Percentiles rank a stretch among this genome's conserved stretches.
These are phyloP conservation scores for Scleroderma citrinum DNA, from an alignment of 768 basidiomycete species.

Conservation along the genomic window DNA sequence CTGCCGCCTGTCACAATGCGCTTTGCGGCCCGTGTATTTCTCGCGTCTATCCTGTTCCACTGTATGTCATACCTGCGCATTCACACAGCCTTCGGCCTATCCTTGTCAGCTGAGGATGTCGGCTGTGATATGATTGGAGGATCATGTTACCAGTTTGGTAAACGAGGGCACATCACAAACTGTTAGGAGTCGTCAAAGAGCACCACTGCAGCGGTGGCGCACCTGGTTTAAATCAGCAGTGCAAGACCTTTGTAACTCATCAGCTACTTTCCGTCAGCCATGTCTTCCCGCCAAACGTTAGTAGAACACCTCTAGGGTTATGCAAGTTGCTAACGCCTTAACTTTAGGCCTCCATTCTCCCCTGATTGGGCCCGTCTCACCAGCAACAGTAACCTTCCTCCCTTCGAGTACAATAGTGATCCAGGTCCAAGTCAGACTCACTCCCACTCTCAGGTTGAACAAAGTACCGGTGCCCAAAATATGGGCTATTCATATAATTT, in stretches of 20 bases:
- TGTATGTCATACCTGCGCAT: not conserved
- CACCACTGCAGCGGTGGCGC: not conserved
- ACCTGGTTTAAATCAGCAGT: not conserved
- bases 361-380: not conserved
- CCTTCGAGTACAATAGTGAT: not conserved
- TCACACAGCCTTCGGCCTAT: not conserved
- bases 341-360: not conserved
- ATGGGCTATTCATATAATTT: not conserved
- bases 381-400: not conserved
- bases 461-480: not conserved
- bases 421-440: not conserved
- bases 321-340: not conserved
- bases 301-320: not conserved
- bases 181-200: not conserved
- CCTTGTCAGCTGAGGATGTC: not conserved
- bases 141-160: not conserved
- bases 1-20: not conserved
- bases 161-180: not conserved
- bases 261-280: too few species aligned
- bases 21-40: not conserved
- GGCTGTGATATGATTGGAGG: not conserved
- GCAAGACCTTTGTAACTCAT: not conserved
- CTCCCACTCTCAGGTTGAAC: not conserved
- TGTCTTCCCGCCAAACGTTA: not conserved
- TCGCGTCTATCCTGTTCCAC: not conserved